Conservation (phyloP, 1,284 basidiomycete species). For the Malassezia pachydermatis region DNA sequence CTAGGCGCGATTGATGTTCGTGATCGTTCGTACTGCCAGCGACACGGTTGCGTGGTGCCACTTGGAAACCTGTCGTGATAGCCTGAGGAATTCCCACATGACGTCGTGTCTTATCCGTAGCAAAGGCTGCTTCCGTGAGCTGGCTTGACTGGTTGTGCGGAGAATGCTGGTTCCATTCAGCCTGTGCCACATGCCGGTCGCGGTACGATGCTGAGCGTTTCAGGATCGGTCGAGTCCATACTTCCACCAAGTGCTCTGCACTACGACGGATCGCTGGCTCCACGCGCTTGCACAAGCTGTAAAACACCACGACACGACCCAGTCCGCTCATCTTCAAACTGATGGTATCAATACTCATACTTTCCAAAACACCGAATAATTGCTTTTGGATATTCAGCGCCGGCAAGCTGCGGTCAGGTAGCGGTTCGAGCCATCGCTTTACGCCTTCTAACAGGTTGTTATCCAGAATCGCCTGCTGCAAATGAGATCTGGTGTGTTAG, state of each 20-base stretch:
- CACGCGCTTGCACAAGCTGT: conserved; percentile 78
- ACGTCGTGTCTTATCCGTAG: conserved; percentile 19
- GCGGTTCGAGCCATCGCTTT: conserved; percentile 82
- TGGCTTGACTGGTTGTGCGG: conserved; percentile 20
- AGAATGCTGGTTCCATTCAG: conserved; percentile 30
- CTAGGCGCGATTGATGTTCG: conserved; percentile 29
- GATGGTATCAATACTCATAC: conserved; percentile 80
- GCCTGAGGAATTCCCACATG: conserved; percentile 37
- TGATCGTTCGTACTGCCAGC: conserved; percentile 25
- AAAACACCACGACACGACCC: conserved; percentile 87
- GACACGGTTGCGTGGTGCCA: conserved; percentile 27
- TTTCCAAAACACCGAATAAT: conserved; percentile 65
- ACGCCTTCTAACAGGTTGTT: conserved; percentile 88
- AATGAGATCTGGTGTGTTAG: conserved; percentile 56
- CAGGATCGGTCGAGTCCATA: conserved; percentile 45
- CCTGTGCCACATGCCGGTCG: conserved; percentile 32
- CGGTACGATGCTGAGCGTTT: conserved; percentile 42
- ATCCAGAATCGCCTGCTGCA: conserved; percentile 86
- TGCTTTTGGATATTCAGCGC: conserved; percentile 91
- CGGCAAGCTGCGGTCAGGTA: conserved; percentile 81
- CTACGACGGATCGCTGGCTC: conserved; percentile 67
- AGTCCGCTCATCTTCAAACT: conserved; percentile 84
- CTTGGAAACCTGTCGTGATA: conserved; percentile 31
- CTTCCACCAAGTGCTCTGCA: conserved; percentile 67
- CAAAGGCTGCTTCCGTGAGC: neutral